Evolutionary conservation across 2,329 filamentous ascomycete genomes (phyloP).

Genomic region (Cordyceps javanica): DNA sequence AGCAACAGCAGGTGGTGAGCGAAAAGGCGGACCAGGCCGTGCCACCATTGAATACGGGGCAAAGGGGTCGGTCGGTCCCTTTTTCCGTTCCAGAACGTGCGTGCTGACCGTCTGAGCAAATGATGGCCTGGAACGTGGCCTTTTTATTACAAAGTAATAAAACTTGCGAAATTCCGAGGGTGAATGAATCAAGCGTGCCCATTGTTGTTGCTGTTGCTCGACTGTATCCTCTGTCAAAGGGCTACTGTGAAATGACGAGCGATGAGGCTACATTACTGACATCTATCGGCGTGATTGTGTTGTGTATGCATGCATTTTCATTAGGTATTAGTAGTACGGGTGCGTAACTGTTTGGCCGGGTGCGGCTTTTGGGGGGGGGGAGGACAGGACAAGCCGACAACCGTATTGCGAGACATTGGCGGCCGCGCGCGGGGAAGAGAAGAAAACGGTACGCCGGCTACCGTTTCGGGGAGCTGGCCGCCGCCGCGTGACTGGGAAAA

Average conservation of each 20-base stretch:
- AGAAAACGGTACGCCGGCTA: slow-evolving; percentile 3
- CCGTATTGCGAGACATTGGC: not conserved
- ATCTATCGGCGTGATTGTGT: no score
- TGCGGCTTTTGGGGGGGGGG: no score
- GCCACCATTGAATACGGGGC: not conserved
- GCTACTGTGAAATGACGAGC: no score
- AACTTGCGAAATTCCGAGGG: not conserved
- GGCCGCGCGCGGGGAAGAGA: not conserved
- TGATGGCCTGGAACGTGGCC: not conserved
- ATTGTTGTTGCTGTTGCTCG: no score
- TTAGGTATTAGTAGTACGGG: no score
- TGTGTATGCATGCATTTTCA: no score
- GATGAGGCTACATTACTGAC: no score
- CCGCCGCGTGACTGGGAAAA: slow-evolving; percentile 1
- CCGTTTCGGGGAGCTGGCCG: slow-evolving; percentile 1
- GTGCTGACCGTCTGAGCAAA: not conserved
- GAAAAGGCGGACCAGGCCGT: slow-evolving; percentile 3
- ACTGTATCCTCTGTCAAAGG: no score
- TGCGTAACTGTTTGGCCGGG: no score
- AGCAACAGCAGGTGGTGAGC: not conserved
- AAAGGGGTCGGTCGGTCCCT: no score
- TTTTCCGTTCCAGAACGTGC: not conserved
- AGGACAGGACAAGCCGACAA: no score
- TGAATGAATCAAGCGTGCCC: not conserved
- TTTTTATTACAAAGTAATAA: not conserved